Conservation (phyloP, 208 protist genomes). For the Trypanosomatidae sp. region DNA sequence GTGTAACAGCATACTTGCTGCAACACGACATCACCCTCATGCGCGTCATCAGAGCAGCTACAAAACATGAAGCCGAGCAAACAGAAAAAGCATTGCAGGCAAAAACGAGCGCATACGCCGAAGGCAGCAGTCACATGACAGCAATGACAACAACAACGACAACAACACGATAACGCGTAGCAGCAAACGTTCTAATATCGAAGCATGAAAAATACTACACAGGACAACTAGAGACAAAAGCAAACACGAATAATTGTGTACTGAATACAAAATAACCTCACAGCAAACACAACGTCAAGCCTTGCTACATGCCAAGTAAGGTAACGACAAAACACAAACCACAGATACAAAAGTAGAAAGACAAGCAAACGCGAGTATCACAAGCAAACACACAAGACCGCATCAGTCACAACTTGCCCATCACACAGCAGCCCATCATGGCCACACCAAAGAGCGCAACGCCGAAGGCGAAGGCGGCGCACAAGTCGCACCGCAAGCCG, state of each 20-base stretch:
- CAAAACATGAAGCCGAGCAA: conserved; percentile 13
- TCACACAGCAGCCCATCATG: not conserved
- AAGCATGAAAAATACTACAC: too few relatives aligned
- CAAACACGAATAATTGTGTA: conserved; percentile 1
- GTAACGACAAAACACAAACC: not conserved
- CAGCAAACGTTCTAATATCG: too few relatives aligned
- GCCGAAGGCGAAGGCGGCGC: conserved; percentile 7
- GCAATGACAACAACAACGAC: not conserved
- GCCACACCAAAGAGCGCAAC: conserved; percentile 7
- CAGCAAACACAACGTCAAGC: not conserved
- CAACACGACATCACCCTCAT: conserved; percentile 31
- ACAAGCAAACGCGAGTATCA: too few relatives aligned
- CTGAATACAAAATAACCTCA: not conserved
- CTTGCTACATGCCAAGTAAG: not conserved
- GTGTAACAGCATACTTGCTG: conserved; percentile 26
- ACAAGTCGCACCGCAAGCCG: conserved; percentile 41
- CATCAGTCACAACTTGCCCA: not conserved
- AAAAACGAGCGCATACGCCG: conserved; percentile 15
- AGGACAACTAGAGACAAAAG: too few relatives aligned
- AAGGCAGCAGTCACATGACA: conserved; percentile 7
- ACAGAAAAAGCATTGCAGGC: conserved; percentile 19
- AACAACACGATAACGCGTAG: conserved; percentile 1
- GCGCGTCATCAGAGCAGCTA: conserved; percentile 8
- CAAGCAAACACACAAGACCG: not conserved
- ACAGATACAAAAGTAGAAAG: not conserved